Conservation (phyloP, 2,329 filamentous ascomycete species). For the Camillea tinctor region DNA sequence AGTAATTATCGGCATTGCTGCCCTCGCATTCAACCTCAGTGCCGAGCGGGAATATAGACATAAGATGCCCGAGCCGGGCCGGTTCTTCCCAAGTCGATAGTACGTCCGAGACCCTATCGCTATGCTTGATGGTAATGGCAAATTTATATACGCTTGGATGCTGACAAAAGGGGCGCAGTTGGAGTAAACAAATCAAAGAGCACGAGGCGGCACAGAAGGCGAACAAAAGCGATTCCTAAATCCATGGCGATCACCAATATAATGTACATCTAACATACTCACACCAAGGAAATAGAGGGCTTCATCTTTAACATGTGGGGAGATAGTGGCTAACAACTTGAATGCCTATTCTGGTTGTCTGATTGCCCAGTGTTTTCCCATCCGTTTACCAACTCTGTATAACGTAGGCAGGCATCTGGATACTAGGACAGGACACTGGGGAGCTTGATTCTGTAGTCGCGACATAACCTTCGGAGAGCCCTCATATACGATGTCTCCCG, state of each 20-base stretch:
- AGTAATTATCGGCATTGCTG: slow-evolving; percentile 67
- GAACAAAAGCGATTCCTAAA: slow-evolving; percentile 13
- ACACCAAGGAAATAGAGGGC: slow-evolving; percentile 16
- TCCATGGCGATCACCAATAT: background rate
- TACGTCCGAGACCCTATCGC: slow-evolving; percentile 44
- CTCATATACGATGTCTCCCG: background rate
- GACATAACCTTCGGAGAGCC: background rate
- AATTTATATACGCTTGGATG: background rate
- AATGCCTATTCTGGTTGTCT: background rate
- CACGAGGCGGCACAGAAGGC: slow-evolving; percentile 40
- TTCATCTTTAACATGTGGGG: background rate
- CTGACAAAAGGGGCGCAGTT: slow-evolving; percentile 32
- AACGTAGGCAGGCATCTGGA: no score
- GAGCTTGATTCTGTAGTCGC: background rate
- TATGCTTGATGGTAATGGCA: background rate
- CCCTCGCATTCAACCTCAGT: slow-evolving; percentile 67
- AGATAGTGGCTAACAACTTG: background rate
- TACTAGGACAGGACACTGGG: background rate
- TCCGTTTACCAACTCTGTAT: background rate
- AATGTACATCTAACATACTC: slow-evolving; percentile 23
- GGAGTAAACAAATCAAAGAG: slow-evolving; percentile 46
- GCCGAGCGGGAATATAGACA: slow-evolving; percentile 71
- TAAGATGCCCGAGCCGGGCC: slow-evolving; percentile 73
- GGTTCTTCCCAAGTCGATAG: slow-evolving; percentile 87
- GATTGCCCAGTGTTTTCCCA: no score